Conservation (phyloP, 495 filamentous ascomycete species). For the Parmelia sp. region DNA sequence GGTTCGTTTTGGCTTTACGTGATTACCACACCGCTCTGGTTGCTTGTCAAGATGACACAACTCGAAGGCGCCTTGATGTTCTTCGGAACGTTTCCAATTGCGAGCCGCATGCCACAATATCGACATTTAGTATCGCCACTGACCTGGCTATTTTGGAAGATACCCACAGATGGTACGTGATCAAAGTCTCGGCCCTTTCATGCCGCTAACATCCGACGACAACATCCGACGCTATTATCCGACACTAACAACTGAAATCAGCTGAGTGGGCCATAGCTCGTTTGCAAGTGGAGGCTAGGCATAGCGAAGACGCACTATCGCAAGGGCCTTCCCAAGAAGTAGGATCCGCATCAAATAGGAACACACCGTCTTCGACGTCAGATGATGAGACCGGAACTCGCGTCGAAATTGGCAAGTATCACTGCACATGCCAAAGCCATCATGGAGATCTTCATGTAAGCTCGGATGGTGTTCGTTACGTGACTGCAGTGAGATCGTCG, state of each 20-base stretch:
- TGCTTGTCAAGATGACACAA: constrained; percentile 28
- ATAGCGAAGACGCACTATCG: constrained; percentile 1
- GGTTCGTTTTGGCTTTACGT: constrained; percentile 22
- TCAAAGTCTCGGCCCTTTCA: neutral
- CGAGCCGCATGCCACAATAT: constrained; percentile 33
- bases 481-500: constrained; percentile 10
- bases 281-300: constrained; percentile 24
- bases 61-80: constrained; percentile 30
- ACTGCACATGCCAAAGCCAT: constrained; percentile 18
- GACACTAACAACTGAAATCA: too few species aligned
- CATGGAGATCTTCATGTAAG: constrained; percentile 17
- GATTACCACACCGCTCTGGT: constrained; percentile 21
- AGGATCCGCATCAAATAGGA: neutral
- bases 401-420: constrained; percentile 10
- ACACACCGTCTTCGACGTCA: neutral
- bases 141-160: constrained; percentile 36
- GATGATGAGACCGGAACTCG: neutral
- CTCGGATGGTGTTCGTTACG: constrained; percentile 11
- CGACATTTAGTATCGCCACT: constrained; percentile 32
- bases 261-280: constrained; percentile 28
- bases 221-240: too few species aligned
- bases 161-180: constrained; percentile 29
- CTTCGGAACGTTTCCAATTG: constrained; percentile 34
- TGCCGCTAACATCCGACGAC: neutral
- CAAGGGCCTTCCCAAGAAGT: neutral